Evolutionary conservation across 257 asterid species (phyloP), one percentile per base, ranked within the genome.

Genomic region (Plantago elongata): DNA sequence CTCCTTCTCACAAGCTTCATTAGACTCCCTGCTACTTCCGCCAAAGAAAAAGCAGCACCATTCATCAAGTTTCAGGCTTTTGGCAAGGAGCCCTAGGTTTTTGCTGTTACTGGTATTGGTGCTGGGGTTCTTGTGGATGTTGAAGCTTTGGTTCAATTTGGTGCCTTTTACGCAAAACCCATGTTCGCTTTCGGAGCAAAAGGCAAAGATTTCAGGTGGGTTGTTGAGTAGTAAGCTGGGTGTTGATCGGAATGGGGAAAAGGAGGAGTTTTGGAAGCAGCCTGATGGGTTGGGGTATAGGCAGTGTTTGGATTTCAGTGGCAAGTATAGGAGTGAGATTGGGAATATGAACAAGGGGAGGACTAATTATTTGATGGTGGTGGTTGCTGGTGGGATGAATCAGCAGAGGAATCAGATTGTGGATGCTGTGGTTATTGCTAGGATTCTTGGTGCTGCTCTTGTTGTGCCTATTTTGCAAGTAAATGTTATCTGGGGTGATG

Each of bases 361-460:
- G 66, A 80, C 61, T 0, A 89, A 79, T 78, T 92, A 86, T 62
- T 47, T 92, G 79, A 63, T 92, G 75, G 97, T 84, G 47, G 99
- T 92, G 75, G 99, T 88, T 67, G 54, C 99, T 27, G 99, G 99
- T 4, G 99, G 99, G 51, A 62, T 89, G 83, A 92, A 92, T 77
- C 99, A 92, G 79, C 99, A 92, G 78, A 79, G 97, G 84, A 89
- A 92, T 75, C 99, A 92, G 81, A 86, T 92, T 75, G 97, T 92
- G 58, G 99, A 92, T 74, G 97, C 99, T 49, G 99, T 92, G 5
- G 96, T 92, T 43, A 89, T 92, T 75, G 95, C 98, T 0, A 86
- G 97, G 38, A 83, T 92, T 54, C 92, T 92, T 51, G 97, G 97
- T 15, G 99, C 99, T n/a, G 81, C 95, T 68, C 70, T 92, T 65